Conservation (phyloP, 352 stramenopile genomes). For the Phytophthora citrophthora region DNA sequence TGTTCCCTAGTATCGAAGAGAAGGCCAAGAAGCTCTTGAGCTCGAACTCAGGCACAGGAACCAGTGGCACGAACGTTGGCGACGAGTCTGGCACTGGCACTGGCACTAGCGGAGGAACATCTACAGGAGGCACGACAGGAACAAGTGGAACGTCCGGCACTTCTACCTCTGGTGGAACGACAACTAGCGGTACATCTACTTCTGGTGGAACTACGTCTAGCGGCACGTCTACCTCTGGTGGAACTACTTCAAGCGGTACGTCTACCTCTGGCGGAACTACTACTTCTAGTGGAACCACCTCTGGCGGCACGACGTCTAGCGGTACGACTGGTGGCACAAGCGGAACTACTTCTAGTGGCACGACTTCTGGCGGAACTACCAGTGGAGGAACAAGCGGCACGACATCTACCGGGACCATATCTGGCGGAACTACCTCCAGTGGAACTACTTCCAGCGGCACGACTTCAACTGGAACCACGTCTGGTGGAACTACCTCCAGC, state of each 20-base stretch:
- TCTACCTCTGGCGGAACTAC: background rate
- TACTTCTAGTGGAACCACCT: conserved; percentile 18
- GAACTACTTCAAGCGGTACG: conserved; percentile 15
- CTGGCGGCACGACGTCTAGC: conserved; percentile 8
- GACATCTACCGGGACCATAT: background rate
- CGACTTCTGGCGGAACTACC: conserved; percentile 1
- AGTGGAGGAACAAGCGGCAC: conserved; percentile 1
- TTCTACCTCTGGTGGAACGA: conserved; percentile 17
- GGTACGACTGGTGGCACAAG: background rate
- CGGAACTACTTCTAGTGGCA: conserved; percentile 7
- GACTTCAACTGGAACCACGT: conserved; percentile 5
- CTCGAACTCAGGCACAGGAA: conserved; percentile 16
- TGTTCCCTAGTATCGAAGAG: conserved; percentile 63
- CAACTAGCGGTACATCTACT: conserved; percentile 10
- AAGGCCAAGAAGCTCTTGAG: conserved; percentile 38
- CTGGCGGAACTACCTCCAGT: conserved; percentile 13
- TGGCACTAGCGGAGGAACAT: conserved; percentile 20
- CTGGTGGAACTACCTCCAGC: conserved; percentile 2
- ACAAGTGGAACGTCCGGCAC: conserved; percentile 12
- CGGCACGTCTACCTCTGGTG: background rate
- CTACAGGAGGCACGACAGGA: conserved; percentile 14
- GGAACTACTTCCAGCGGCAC: conserved; percentile 9
- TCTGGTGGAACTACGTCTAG: conserved; percentile 8
- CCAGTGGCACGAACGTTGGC: conserved; percentile 24
- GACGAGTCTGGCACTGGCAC: conserved; percentile 20